Conservation (phyloP, 441 rosid genomes). For the Raphanus hybrid region DNA sequence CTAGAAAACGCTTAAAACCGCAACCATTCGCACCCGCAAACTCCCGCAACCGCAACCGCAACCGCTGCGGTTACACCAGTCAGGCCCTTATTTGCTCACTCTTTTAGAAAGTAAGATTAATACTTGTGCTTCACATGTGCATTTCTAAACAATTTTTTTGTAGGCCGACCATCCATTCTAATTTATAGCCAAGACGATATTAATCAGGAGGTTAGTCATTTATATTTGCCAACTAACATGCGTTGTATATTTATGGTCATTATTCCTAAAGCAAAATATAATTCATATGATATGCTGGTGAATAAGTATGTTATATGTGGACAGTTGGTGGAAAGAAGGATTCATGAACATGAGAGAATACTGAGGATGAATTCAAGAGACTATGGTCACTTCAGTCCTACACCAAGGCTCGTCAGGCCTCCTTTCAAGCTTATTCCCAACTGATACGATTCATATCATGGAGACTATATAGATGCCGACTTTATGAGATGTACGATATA, state of each 20-base stretch:
- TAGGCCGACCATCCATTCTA: conserved; percentile 58
- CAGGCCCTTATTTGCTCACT: conserved; percentile 20
- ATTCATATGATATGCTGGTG: not conserved
- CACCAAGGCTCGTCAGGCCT: conserved; percentile 81
- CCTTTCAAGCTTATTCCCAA: conserved; percentile 98
- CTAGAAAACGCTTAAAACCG: too few relatives aligned
- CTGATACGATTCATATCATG: conserved; percentile 40
- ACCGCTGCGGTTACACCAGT: too few relatives aligned
- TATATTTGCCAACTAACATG: conserved; percentile 1
- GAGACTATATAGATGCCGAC: conserved; percentile 24
- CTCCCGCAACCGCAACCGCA: too few relatives aligned
- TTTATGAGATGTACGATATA: conserved; percentile 30
- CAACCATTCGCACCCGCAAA: too few relatives aligned
- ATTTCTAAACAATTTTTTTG: conserved; percentile 10
- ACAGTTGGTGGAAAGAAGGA: conserved; percentile 38
- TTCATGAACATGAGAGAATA: conserved; percentile 79
- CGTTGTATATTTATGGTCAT: not conserved
- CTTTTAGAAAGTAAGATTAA: conserved; percentile 31
- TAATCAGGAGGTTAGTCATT: conserved; percentile 43
- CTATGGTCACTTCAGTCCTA: conserved; percentile 75
- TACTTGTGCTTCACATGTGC: conserved; percentile 35
- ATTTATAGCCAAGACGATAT: conserved; percentile 43
- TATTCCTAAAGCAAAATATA: not conserved
- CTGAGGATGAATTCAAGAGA: conserved; percentile 63
- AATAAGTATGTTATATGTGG: conserved; percentile 11